Percentiles rank a stretch among this genome's conserved stretches.
Evolutionary conservation across 139 green algal genomes (phyloP).

Genomic region (Chlorella sp.): DNA sequence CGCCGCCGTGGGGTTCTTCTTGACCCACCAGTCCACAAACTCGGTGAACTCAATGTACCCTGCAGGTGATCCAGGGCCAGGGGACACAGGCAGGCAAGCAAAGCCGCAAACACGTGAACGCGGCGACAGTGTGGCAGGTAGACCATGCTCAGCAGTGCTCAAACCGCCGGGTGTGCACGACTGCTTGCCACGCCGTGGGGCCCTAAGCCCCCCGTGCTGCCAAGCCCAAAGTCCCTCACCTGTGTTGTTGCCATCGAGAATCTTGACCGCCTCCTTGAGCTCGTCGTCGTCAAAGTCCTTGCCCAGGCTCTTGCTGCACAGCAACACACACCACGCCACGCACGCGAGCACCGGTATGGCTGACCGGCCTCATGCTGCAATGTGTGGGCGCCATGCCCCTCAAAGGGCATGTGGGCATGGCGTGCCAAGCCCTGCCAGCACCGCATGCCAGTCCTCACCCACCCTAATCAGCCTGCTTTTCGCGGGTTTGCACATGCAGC

Average conservation of each 20-base stretch:
- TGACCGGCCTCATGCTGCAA: no score
- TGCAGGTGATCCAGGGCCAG: conserved; percentile 1
- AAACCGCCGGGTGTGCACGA: no score
- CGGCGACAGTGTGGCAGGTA: not conserved
- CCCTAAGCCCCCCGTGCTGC: no score
- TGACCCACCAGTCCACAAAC: conserved; percentile 16
- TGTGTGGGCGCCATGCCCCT: no score
- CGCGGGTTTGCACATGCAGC: no score
- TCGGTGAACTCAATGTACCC: conserved; percentile 8
- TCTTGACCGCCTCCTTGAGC: conserved; percentile 43
- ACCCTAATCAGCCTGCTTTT: not conserved
- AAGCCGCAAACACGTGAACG: not conserved
- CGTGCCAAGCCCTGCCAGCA: not conserved
- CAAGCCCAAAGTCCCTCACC: no score
- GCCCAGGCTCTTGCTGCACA: conserved; percentile 35
- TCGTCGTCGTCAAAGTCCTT: conserved; percentile 47
- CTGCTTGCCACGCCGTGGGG: no score
- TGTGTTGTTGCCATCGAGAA: conserved; percentile 57
- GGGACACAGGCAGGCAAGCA: no score
- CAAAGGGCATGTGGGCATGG: not conserved
- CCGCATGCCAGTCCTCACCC: not conserved
- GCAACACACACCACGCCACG: not conserved
- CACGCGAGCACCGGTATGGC: not conserved
- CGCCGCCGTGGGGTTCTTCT: not conserved
- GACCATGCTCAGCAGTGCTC: not conserved